These are phyloP conservation scores for Uncinocarpus reesii DNA, from an alignment of 2,329 filamentous ascomycete species.

Conservation along the genomic window DNA sequence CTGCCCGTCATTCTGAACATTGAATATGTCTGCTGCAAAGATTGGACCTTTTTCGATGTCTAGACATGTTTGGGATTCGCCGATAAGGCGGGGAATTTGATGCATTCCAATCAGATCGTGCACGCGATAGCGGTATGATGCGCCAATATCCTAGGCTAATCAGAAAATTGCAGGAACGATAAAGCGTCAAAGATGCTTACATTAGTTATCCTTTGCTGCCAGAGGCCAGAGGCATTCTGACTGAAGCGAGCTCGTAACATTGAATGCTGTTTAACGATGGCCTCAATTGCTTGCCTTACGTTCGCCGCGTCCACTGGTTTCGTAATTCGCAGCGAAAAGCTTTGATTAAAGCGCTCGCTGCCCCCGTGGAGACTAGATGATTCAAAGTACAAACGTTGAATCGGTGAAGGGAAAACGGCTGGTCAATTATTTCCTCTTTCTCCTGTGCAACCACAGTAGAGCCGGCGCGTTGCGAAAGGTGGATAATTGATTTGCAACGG, in stretches of 20 bases:
- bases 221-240: conserved; percentile 12
- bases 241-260: conserved; percentile 21
- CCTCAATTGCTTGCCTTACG: conserved; percentile 13
- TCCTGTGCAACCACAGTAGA: conserved; percentile 22
- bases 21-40: conserved; percentile 26
- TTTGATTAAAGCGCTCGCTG: conserved; percentile 20
- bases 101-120: conserved; percentile 19
- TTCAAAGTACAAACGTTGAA: conserved; percentile 20
- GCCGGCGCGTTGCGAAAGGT: conserved; percentile 27
- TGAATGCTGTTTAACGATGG: conserved; percentile 18
- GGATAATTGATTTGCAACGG: conserved; percentile 38
- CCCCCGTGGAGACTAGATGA: conserved; percentile 3
- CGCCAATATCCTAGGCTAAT: conserved; percentile 16
- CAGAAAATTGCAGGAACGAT: conserved; percentile 21
- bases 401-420: conserved; percentile 19
- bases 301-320: background rate
- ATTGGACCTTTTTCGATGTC: conserved; percentile 25
- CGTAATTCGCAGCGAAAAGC: conserved; percentile 17
- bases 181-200: conserved; percentile 21
- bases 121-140: conserved; percentile 13
- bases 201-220: conserved; percentile 19
- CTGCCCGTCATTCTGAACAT: conserved; percentile 20
- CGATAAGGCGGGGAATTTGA: conserved; percentile 16
- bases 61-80: conserved; percentile 25
- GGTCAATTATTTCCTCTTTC: conserved; percentile 16